Conservation (phyloP, 1,139 yeast genomes). For the Ogataea hybrid region DNA sequence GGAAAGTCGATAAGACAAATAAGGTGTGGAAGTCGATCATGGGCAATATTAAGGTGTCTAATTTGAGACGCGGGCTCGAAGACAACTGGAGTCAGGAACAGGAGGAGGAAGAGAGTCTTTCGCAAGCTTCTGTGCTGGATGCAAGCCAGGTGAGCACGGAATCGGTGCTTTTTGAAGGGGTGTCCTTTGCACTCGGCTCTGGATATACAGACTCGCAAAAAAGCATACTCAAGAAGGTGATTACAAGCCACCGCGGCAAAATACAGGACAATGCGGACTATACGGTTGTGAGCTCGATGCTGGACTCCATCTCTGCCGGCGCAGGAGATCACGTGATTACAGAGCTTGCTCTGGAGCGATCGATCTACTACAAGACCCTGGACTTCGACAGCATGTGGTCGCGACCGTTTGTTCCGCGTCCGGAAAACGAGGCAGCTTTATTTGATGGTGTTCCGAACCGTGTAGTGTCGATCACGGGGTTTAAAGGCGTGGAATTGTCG, state of each 20-base stretch:
- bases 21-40: slow-evolving; percentile 52
- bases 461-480: slow-evolving; percentile 63
- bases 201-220: slow-evolving; percentile 33
- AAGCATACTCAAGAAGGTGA: slow-evolving; percentile 40
- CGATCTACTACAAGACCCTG: slow-evolving; percentile 56
- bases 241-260: slow-evolving; percentile 26
- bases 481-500: slow-evolving; percentile 77
- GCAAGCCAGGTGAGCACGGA: neutral
- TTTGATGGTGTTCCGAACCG: slow-evolving; percentile 1
- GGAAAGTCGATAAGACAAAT: slow-evolving; percentile 29
- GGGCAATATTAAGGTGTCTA: slow-evolving; percentile 34
- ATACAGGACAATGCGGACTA: slow-evolving; percentile 10
- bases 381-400: slow-evolving; percentile 64
- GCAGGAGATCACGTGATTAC: slow-evolving; percentile 38
- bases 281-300: slow-evolving; percentile 20
- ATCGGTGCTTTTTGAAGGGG: slow-evolving; percentile 16
- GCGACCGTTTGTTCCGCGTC: slow-evolving; percentile 36
- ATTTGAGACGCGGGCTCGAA: slow-evolving; percentile 19
- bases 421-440: neutral
- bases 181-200: slow-evolving; percentile 17
- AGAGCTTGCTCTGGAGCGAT: slow-evolving; percentile 82
- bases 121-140: neutral
- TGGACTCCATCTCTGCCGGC: neutral
- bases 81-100: slow-evolving; percentile 33
- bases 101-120: slow-evolving; percentile 4